Base-by-base conservation (phyloP, 345 rosid genomes). In the Populus pruinosa region DNA sequence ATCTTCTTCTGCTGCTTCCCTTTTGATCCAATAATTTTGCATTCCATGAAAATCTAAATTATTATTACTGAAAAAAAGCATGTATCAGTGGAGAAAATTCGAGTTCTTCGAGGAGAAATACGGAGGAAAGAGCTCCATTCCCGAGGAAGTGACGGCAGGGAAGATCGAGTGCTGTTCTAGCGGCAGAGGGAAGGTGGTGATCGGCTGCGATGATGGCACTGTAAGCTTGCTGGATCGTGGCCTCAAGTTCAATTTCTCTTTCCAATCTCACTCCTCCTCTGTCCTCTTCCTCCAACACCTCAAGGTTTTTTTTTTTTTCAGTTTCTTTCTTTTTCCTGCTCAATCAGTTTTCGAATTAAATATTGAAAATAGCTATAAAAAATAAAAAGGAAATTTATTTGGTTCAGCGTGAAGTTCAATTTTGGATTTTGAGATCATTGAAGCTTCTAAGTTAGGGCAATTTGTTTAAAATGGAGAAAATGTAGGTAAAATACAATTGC, bases 51-150 rank as follows among this genome's bases (percentile, higher is more conserved):
- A 47, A 4, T 47, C 50, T 47, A 47, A 47, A 47, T 47, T 47
- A 47, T 47, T 47, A 12, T 13, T 8, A 20, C 21, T 8, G 9
- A 47, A 33, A 2, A 20, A 50, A 16, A 23, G 21, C 29, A 96
- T 96, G 98, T 93, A 92, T 75, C 97, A 92, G 76, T 96, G 89
- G 98, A 89, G 99, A 83, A 96, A 96, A 85, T 96, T 96, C 85
- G 99, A 96, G 13, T 96, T 96, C 90, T 96, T 96, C 88, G 97
- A 96, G 89, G 98, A 96, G 87, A 96, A 93, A 86, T 89, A 90
- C 80, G 92, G 93, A 9, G 93, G 97, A 11, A 89, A 93, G 84
- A 70, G 84, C 84, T 44, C 65, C 83, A 89, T 96, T 69, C 99
- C 99, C 0, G 98, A 90, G n/a, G 98, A 93, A 43, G 89, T 93